Percentiles rank a stretch among this genome's conserved stretches.
These are phyloP conservation scores for Emmonsiellopsis sp. DNA, from an alignment of 2,329 filamentous ascomycete species.

Conservation along the genomic window DNA sequence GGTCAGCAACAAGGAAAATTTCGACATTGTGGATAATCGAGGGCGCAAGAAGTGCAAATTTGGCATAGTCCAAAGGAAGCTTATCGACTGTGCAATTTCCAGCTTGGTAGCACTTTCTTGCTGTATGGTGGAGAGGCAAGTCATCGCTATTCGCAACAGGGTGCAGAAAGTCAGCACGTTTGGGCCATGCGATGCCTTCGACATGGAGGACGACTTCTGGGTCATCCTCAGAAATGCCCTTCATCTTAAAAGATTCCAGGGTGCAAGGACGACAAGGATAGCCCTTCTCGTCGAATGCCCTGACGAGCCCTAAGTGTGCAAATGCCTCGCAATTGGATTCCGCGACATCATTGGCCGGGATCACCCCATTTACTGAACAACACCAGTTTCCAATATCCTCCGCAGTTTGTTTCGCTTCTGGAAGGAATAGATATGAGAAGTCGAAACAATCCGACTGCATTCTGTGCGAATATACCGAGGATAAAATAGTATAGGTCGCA, in stretches of 20 bases:
- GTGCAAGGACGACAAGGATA: slow-evolving; percentile 16
- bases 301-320: slow-evolving; percentile 13
- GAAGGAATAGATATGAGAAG: slow-evolving; percentile 17
- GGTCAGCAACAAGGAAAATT: slow-evolving; percentile 52
- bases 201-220: slow-evolving; percentile 14
- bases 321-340: slow-evolving; percentile 3
- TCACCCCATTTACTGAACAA: slow-evolving; percentile 10
- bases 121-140: slow-evolving; percentile 13
- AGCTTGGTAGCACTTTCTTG: slow-evolving; percentile 12
- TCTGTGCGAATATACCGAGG: slow-evolving; percentile 14
- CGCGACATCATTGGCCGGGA: slow-evolving; percentile 5
- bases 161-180: slow-evolving; percentile 26
- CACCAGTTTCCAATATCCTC: slow-evolving; percentile 13
- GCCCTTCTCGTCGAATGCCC: slow-evolving; percentile 8
- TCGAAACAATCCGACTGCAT: slow-evolving; percentile 12
- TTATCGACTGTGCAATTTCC: slow-evolving; percentile 26
- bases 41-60: slow-evolving; percentile 57
- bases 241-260: slow-evolving; percentile 12
- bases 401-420: slow-evolving; percentile 4
- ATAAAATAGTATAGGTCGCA: slow-evolving; percentile 14
- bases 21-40: slow-evolving; percentile 64
- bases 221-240: slow-evolving; percentile 3
- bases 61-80: slow-evolving; percentile 38
- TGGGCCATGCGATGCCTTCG: slow-evolving; percentile 21
- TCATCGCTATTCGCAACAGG: slow-evolving; percentile 12